A percentile compares a stretch with the other conserved stretches of the same genome.
Evolutionary conservation across 805 yeast species (phyloP).

Genomic region (Monosporozyma aquatica): DNA sequence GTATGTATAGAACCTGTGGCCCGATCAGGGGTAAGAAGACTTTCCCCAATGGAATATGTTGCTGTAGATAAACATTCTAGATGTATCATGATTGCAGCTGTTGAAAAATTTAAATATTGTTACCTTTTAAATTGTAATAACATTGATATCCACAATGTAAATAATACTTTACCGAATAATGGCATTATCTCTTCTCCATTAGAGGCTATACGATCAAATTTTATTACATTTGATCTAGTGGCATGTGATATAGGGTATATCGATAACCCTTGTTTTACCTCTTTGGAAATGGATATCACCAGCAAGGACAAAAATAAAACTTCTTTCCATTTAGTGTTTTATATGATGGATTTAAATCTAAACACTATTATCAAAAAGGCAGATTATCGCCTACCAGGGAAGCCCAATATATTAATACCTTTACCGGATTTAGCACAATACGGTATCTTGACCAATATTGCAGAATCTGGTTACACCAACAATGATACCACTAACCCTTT

Average conservation of each 20-base stretch:
- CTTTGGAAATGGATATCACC: conserved; percentile 45
- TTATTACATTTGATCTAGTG: conserved; percentile 43
- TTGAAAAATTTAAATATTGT: conserved; percentile 67
- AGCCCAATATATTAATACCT: conserved; percentile 48
- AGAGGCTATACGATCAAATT: conserved; percentile 47
- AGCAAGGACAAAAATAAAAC: conserved; percentile 8
- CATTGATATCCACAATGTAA: conserved; percentile 26
- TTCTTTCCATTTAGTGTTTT: conserved; percentile 44
- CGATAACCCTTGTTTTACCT: conserved; percentile 79
- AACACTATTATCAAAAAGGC: conserved; percentile 57
- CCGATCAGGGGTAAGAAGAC: conserved; percentile 65
- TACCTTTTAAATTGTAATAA: conserved; percentile 49
- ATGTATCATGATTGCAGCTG: conserved; percentile 58
- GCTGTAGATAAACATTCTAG: conserved; percentile 65
- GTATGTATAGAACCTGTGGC: conserved; percentile 49
- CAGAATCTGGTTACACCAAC: neutral
- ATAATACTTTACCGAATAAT: conserved; percentile 20
- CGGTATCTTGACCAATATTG: conserved; percentile 11
- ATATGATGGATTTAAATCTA: conserved; percentile 79
- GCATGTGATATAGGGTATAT: conserved; percentile 62
- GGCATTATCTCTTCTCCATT: conserved; percentile 46
- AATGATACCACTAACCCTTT: conserved; percentile 41
- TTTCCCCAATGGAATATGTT: conserved; percentile 66
- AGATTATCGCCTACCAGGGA: conserved; percentile 28
- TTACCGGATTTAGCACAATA: conserved; percentile 44